Percentiles rank a stretch among this genome's conserved stretches.
Evolutionary conservation across 345 rosid genomes (phyloP).

Genomic region (Geranium rotundifolium): DNA sequence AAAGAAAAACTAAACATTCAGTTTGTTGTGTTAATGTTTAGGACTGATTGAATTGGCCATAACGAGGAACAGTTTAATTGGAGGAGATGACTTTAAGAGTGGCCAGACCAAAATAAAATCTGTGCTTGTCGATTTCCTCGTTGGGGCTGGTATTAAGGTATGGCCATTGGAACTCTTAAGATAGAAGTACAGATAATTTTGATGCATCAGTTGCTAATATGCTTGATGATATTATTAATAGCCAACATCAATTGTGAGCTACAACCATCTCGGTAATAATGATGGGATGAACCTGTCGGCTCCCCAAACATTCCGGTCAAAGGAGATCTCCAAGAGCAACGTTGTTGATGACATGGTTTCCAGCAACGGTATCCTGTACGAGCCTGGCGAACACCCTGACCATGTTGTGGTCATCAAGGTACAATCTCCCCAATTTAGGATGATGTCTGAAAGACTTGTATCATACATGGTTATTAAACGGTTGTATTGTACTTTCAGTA

Average conservation of each 20-base stretch:
- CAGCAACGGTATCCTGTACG: conserved; percentile 80
- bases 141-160: conserved; percentile 97
- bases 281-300: conserved; percentile 98
- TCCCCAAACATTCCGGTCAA: conserved; percentile 90
- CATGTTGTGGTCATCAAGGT: conserved; percentile 99
- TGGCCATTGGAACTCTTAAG: too few species aligned
- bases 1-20: too few species aligned
- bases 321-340: conserved; percentile 94
- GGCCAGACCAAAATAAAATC: conserved; percentile 99
- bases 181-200: too few species aligned
- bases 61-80: conserved; percentile 67
- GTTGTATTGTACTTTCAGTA: conserved; percentile 29
- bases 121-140: conserved; percentile 86
- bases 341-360: conserved; percentile 97
- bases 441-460: too few species aligned
- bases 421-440: background rate
- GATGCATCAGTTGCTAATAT: too few species aligned
- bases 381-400: conserved; percentile 95
- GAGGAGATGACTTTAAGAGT: conserved; percentile 98
- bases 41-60: conserved; percentile 90
- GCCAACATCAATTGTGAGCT: conserved; percentile 97
- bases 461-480: too few species aligned
- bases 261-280: conserved; percentile 93
- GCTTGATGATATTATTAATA: conserved; percentile 11
- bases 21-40: conserved; percentile 9